Evolutionary conservation across 345 rosid species (phyloP).

Genomic region (Citrus trifoliata): DNA sequence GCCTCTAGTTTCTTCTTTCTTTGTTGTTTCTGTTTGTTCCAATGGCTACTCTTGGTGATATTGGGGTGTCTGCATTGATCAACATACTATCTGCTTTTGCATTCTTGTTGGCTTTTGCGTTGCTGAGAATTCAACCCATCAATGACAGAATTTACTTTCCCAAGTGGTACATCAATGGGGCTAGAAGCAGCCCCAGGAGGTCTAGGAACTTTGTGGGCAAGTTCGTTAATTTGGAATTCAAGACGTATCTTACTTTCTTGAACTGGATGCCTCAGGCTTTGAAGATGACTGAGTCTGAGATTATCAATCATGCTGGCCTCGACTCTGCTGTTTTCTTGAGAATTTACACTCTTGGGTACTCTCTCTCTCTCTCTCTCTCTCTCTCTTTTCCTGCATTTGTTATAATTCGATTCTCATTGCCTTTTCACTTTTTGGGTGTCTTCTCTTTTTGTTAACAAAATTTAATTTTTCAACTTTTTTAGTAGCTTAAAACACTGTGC

Average conservation of each 20-base stretch:
- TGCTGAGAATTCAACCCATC: slow-evolving; percentile 79
- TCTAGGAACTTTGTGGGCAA: slow-evolving; percentile 57
- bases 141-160: slow-evolving; percentile 96
- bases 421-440: background rate
- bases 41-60: slow-evolving; percentile 91
- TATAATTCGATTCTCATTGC: background rate
- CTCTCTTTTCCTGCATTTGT: background rate
- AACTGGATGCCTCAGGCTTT: slow-evolving; percentile 99
- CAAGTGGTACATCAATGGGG: slow-evolving; percentile 74
- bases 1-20: background rate
- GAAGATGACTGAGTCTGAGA: slow-evolving; percentile 76
- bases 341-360: slow-evolving; percentile 85
- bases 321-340: slow-evolving; percentile 94
- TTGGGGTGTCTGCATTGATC: slow-evolving; percentile 78
- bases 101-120: slow-evolving; percentile 85
- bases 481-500: background rate
- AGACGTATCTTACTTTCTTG: slow-evolving; percentile 75
- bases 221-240: slow-evolving; percentile 75
- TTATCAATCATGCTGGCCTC: slow-evolving; percentile 85
- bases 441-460: slow-evolving; percentile 10
- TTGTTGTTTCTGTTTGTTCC: background rate
- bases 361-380: background rate
- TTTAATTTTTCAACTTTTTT: background rate
- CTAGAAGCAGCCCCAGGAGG: slow-evolving; percentile 67
- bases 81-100: slow-evolving; percentile 72